Evolutionary conservation across 305 asterid genomes (phyloP), one percentile per base, ranked within the genome.

Genomic region (Plantago lanceolata): DNA sequence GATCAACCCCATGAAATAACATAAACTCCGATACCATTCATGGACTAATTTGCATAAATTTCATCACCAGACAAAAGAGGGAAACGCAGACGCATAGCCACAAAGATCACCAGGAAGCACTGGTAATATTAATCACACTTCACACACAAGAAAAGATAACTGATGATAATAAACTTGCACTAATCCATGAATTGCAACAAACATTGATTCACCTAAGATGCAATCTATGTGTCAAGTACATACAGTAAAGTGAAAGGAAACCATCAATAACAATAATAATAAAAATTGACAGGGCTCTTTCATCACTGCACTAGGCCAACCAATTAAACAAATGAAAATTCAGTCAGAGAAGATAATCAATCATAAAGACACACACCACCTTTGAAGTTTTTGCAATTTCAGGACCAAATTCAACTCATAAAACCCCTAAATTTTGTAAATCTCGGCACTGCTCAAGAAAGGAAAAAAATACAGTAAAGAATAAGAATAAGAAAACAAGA

Each of bases 311-410:
- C n/a, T n/a, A n/a, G n/a, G n/a, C 45, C 45, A 3, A 40, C 45
- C 45, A 40, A 12, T 8, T 40, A 33, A 33, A 43, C 40, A 58
- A 29, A 26, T 12, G 19, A 28, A 17, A 73, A 59, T 50, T 29
- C 68, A 57, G 15, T 52, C 13, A 40, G 15, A 40, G 45, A 61
- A n/a, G n/a, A n/a, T n/a, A n/a, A n/a, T n/a, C n/a, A n/a, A 67
- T 53, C 11, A 31, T 4, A 0, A 8, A 13, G 5, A 44, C 48
- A 59, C 52, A 52, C 20, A 40, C 16, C 19, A 24, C 28, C 20
- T 60, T 8, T 20, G 16, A 44, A 21, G 37, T 21, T 60, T 1
- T 59, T 43, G n/a, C 3, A 40, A 40, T 40, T 40, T 40, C 11
- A 33, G 40, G 9, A 8, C 8, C 2, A 0, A 14, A 11, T 2